These are phyloP conservation scores for Bipolaris zeicola DNA, from an alignment of 2,329 filamentous ascomycete genomes.

Conservation along the genomic window DNA sequence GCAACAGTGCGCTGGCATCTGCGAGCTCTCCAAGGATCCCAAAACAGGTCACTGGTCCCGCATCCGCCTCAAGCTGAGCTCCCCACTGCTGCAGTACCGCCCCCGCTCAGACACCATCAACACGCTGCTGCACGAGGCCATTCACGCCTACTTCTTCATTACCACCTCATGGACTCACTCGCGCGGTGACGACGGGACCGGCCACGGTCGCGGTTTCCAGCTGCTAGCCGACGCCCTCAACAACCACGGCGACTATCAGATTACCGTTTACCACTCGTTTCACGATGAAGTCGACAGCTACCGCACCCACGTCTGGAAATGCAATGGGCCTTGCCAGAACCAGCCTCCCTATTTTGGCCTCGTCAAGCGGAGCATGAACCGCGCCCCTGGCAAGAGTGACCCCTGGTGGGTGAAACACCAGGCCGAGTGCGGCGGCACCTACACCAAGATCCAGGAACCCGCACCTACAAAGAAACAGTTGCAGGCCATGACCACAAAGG, in stretches of 20 bases:
- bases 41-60: slow-evolving; percentile 46
- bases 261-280: slow-evolving; percentile 54
- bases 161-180: slow-evolving; percentile 52
- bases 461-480: slow-evolving; percentile 51
- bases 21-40: slow-evolving; percentile 51
- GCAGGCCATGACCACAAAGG: slow-evolving; percentile 46
- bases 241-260: slow-evolving; percentile 49
- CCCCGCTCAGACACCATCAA: slow-evolving; percentile 52
- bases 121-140: slow-evolving; percentile 53
- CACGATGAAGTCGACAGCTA: slow-evolving; percentile 55
- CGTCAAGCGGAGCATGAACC: slow-evolving; percentile 55
- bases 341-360: slow-evolving; percentile 52
- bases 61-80: slow-evolving; percentile 52
- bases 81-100: slow-evolving; percentile 52
- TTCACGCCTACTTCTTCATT: slow-evolving; percentile 56
- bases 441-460: slow-evolving; percentile 51
- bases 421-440: slow-evolving; percentile 50
- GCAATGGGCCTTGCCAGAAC: slow-evolving; percentile 48
- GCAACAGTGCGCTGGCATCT: slow-evolving; percentile 52
- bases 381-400: slow-evolving; percentile 50
- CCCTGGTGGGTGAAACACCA: slow-evolving; percentile 51
- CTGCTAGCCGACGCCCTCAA: slow-evolving; percentile 54
- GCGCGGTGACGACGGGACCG: slow-evolving; percentile 51
- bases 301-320: slow-evolving; percentile 54
- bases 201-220: slow-evolving; percentile 52